phyloP scores from a whole-genome alignment of 768 basidiomycete genomes.

The Boletus sp. region DNA sequence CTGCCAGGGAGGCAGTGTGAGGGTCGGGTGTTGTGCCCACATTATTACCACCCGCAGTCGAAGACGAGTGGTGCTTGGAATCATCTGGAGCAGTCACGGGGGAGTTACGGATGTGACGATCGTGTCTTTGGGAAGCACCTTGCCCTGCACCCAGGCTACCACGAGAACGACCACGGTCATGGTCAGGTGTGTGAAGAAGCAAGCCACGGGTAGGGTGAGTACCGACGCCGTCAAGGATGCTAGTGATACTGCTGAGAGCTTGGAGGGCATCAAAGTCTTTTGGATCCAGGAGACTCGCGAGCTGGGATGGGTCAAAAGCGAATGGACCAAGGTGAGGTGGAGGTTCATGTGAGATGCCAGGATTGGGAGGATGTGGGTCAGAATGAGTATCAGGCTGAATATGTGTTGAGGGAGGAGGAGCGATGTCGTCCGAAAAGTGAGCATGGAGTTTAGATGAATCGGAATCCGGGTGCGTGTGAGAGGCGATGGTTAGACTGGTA shows the following conservation, averaged over 20 bases:
- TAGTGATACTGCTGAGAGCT: conserved; percentile 65
- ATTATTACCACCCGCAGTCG: conserved; percentile 1
- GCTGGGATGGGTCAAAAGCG: conserved; percentile 61
- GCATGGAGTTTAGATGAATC: conserved; percentile 27
- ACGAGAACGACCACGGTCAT: conserved; percentile 3
- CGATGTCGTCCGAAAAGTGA: conserved; percentile 3
- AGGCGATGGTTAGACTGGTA: conserved; percentile 33
- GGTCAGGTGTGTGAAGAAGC: background rate
- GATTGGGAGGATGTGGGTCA: conserved; percentile 12
- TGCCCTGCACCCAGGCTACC: conserved; percentile 26
- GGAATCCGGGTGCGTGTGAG: conserved; percentile 39
- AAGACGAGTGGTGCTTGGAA: conserved; percentile 12
- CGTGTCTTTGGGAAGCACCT: conserved; percentile 34
- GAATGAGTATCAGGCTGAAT: conserved; percentile 22
- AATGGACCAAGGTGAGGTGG: conserved; percentile 67
- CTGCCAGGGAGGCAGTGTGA: conserved; percentile 47
- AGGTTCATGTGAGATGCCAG: conserved; percentile 38
- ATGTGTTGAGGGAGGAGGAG: conserved; percentile 18
- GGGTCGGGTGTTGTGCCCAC: conserved; percentile 5
- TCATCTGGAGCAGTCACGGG: background rate
- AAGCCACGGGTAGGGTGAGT: conserved; percentile 55
- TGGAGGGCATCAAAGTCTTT: conserved; percentile 69
- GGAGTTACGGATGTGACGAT: conserved; percentile 10
- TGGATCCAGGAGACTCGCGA: conserved; percentile 88
- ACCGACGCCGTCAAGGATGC: conserved; percentile 70